These are phyloP conservation scores for Aristolochia contorta DNA, from an alignment of 164 flowering plant genomes.

Conservation along the genomic window DNA sequence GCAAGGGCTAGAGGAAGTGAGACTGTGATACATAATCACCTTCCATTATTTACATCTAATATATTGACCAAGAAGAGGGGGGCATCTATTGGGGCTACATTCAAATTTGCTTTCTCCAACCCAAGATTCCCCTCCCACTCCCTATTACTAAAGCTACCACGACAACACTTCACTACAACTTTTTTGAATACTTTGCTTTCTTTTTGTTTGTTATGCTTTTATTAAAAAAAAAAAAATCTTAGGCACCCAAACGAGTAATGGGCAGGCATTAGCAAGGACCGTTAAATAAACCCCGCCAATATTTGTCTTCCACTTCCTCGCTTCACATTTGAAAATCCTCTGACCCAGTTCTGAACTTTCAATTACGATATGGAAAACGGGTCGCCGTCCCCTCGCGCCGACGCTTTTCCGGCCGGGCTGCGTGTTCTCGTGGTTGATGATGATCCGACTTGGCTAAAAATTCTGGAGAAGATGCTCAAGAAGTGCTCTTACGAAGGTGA, in stretches of 20 bases:
- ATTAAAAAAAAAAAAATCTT: neutral
- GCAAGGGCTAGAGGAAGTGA: no score
- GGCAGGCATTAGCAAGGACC: neutral
- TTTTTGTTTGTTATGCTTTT: no score
- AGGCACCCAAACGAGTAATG: neutral
- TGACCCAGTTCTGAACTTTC: neutral
- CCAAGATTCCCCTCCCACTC: conserved; percentile 4
- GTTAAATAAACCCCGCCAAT: conserved; percentile 2
- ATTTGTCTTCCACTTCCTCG: conserved; percentile 1
- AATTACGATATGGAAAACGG: neutral
- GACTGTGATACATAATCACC: no score
- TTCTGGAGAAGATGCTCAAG: conserved; percentile 91
- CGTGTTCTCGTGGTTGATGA: conserved; percentile 96
- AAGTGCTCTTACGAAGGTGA: conserved; percentile 73
- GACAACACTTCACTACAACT: neutral
- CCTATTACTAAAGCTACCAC: conserved; percentile 1
- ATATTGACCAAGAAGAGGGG: no score
- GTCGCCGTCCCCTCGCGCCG: conserved; percentile 14
- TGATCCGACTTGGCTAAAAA: conserved; percentile 85
- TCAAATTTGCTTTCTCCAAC: neutral
- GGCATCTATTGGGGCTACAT: neutral
- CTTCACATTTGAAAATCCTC: neutral
- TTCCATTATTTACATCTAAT: no score
- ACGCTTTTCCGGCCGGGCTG: conserved; percentile 79
- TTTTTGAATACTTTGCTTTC: neutral